Evolutionary conservation across 306 rosid genomes (phyloP), one percentile per base, ranked within the genome.

Genomic region (Malus asiatica): DNA sequence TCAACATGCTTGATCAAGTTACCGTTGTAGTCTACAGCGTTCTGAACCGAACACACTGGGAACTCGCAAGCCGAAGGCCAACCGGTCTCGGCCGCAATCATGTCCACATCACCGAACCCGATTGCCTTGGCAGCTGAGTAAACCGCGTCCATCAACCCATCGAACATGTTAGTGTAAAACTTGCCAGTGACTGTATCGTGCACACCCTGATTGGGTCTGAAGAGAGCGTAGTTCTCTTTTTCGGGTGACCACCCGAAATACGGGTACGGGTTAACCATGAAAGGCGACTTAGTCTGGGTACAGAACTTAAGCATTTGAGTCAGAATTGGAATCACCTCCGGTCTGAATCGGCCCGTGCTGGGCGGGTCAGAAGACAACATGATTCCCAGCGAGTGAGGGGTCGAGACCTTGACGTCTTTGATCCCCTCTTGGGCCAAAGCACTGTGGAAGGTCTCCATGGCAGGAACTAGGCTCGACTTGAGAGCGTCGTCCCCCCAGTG

Each of bases 201-300:
- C 15, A 89, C 42, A 0, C 97, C 97, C 0, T 66, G 76, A 84
- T 86, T 92, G 4, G 88, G 97, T 44, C 66, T 44, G 84, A 95
- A 95, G 25, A 95, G 61, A 1, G 85, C 87, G 38, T 85, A 95
- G 87, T 86, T 86, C 1, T 79, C 80, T 72, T 73, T 66, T 0
- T 88, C 78, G 0, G 92, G 93, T 4, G 89, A 84, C 90, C 81
- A 92, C 2, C 83, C 92, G 71, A 95, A 95, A 60, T 92, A 95
- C 0, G 99, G 97, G 40, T 95, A 95, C 0, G 99, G 97, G 76
- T 95, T 95, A 1, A 90, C 96, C 97, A 95, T 95, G 8, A 95
- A 89, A 0, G 99, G 99, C 0, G 88, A 30, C 13, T 53, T 84
- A 7, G 97, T 92, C 53, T 90, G 89, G 6, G 67, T 70, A 6